Evolutionary conservation across 228 moss, liverwort and hornwort genomes (phyloP).

Genomic region (Sphagnum fallax): DNA sequence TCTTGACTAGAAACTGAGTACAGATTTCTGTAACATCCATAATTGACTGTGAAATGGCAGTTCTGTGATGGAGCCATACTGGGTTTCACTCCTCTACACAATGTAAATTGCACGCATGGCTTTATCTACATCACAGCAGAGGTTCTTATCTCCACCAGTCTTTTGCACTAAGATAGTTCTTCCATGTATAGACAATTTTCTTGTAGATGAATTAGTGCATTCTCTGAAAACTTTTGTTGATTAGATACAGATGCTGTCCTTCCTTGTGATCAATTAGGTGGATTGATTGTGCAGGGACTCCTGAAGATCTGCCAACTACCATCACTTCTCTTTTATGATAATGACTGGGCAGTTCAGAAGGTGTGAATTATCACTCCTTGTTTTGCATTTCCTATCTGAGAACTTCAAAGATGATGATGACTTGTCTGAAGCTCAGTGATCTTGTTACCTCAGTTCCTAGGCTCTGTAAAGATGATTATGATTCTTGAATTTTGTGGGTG

Average conservation of each 20-base stretch:
- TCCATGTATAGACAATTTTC: background rate
- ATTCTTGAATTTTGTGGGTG: too few species aligned
- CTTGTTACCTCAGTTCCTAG: too few species aligned
- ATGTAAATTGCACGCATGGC: conserved; percentile 89
- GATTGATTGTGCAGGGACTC: conserved; percentile 35
- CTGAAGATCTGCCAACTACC: conserved; percentile 95
- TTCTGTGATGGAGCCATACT: conserved; percentile 81
- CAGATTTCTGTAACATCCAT: too few species aligned
- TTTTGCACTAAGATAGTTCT: background rate
- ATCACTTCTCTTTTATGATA: conserved; percentile 82
- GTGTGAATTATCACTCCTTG: conserved; percentile 6
- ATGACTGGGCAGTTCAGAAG: conserved; percentile 99
- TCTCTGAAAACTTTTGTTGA: too few species aligned
- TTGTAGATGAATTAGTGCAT: background rate
- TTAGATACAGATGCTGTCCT: too few species aligned
- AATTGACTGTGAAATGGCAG: conserved; percentile 12
- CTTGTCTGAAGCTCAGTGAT: too few species aligned
- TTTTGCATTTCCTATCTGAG: background rate
- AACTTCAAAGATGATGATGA: too few species aligned
- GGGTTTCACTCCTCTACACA: conserved; percentile 89
- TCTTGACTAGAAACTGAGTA: too few species aligned
- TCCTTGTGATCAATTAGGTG: background rate
- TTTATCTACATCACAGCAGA: conserved; percentile 82
- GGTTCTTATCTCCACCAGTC: conserved; percentile 13
- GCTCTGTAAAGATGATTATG: too few species aligned